Evolutionary conservation across 495 filamentous ascomycete genomes (phyloP), one percentile per base, ranked within the genome.

Genomic region (Elasticomyces elasticus): DNA sequence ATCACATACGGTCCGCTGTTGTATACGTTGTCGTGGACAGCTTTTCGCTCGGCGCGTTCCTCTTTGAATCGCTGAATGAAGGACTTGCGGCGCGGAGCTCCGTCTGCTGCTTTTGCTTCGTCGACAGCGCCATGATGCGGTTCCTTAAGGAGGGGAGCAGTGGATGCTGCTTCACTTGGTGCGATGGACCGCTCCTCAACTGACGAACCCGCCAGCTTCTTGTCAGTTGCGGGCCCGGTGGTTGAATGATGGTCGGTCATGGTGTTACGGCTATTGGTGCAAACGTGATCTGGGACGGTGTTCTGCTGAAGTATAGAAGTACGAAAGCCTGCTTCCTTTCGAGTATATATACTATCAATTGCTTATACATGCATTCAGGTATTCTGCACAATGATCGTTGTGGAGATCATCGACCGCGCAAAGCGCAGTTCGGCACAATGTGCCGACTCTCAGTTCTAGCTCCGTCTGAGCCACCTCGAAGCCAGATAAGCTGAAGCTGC

Each of bases 161-260:
- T 5, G 24, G 42, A 45, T 12, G 42, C 42, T 10, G 42, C 25
- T 10, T 45, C 42, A 12, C 20, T 45, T 2, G 42, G 42, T 10
- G 42, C 42, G 42, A 45, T 45, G 42, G 42, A 45, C 17, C 42
- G 42, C 15, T 45, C 42, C 15, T 45, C 42, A 3, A 45, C 24
- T 10, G 42, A 4, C 13, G 42, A 23, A 12, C 4, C 24, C 5
- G 42, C 17, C 19, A 7, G 5, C 19, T 45, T 23, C 42, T 45
- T 45, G 5, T 45, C 42, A 23, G 5, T 45, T 17, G 35, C 5
- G 2, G 35, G 4, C 2, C 19, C 19, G 13, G 35, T 17, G 13
- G 15, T 12, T 12, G 35, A 13, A 40, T 12, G 5, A 5, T 40
- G 35, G 35, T 17, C 13, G 35, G 35, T 40, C 35, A 40, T 40